These are phyloP conservation scores for Talaromyces sp. DNA, from an alignment of 2,329 filamentous ascomycete species.

Conservation along the genomic window DNA sequence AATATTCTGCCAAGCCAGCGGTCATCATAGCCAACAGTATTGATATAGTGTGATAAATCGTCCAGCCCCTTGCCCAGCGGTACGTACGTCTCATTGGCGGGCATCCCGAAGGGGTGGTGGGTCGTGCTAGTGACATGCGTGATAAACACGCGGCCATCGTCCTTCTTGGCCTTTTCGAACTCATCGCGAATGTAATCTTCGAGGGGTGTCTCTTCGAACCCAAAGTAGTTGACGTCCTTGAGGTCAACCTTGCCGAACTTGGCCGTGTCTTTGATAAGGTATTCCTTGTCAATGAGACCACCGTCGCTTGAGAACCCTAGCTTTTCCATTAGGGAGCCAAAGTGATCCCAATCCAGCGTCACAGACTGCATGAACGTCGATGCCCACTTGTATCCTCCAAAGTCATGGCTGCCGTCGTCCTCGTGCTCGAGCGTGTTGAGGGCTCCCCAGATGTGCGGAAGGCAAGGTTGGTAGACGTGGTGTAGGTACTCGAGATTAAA, in stretches of 20 bases:
- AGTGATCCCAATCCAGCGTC: slow-evolving; percentile 27
- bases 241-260: slow-evolving; percentile 24
- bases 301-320: slow-evolving; percentile 19
- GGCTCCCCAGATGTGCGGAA: slow-evolving; percentile 33
- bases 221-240: slow-evolving; percentile 29
- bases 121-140: slow-evolving; percentile 31
- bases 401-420: slow-evolving; percentile 20
- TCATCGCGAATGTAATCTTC: slow-evolving; percentile 30
- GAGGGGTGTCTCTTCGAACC: slow-evolving; percentile 27
- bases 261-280: slow-evolving; percentile 23
- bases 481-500: slow-evolving; percentile 41
- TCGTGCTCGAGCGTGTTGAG: slow-evolving; percentile 20
- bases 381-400: slow-evolving; percentile 26
- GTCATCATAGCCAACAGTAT: slow-evolving; percentile 28
- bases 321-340: slow-evolving; percentile 22
- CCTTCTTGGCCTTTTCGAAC: slow-evolving; percentile 25
- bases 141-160: slow-evolving; percentile 29
- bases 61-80: slow-evolving; percentile 17
- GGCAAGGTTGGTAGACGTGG: slow-evolving; percentile 43
- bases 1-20: slow-evolving; percentile 28
- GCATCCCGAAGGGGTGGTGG: slow-evolving; percentile 30
- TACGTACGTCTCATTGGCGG: slow-evolving; percentile 19
- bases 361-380: slow-evolving; percentile 31
- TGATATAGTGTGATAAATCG: slow-evolving; percentile 26
- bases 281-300: slow-evolving; percentile 14